These are phyloP conservation scores for Desmodesmus armatus DNA, from an alignment of 139 green algal genomes.

Conservation along the genomic window DNA sequence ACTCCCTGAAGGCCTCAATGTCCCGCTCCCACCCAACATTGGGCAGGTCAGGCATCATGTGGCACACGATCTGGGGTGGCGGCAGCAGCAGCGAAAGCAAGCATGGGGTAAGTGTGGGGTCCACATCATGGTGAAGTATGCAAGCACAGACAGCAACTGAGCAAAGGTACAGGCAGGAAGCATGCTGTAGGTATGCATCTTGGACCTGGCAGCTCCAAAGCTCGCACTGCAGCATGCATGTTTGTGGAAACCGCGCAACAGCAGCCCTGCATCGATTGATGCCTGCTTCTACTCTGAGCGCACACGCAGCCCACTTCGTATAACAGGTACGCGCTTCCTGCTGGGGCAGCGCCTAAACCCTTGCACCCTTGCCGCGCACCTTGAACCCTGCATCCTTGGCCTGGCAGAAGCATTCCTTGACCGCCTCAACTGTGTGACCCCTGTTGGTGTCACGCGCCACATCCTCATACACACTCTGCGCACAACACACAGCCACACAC, in stretches of 20 bases:
- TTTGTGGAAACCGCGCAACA: too few species aligned
- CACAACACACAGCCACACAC: neutral
- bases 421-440: constrained; percentile 75
- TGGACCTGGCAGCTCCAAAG: neutral
- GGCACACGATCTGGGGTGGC: constrained; percentile 92
- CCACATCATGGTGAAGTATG: too few species aligned
- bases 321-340: too few species aligned
- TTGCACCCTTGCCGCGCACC: constrained; percentile 48
- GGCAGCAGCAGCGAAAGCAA: too few species aligned
- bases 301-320: too few species aligned
- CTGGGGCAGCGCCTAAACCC: neutral
- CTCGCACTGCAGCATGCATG: neutral
- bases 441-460: constrained; percentile 98
- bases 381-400: constrained; percentile 97
- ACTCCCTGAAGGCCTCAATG: constrained; percentile 96
- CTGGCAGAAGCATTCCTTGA: constrained; percentile 93
- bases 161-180: too few species aligned
- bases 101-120: too few species aligned
- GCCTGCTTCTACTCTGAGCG: neutral
- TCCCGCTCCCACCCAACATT: constrained; percentile 98
- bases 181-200: too few species aligned
- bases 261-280: neutral
- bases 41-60: constrained; percentile 99
- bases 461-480: constrained; percentile 87
- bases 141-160: too few species aligned